Percentiles rank a stretch among this genome's conserved stretches.
These are phyloP conservation scores for Apophysomyces ossiformis DNA, from an alignment of 371 early-diverging fungal genomes.

Conservation along the genomic window DNA sequence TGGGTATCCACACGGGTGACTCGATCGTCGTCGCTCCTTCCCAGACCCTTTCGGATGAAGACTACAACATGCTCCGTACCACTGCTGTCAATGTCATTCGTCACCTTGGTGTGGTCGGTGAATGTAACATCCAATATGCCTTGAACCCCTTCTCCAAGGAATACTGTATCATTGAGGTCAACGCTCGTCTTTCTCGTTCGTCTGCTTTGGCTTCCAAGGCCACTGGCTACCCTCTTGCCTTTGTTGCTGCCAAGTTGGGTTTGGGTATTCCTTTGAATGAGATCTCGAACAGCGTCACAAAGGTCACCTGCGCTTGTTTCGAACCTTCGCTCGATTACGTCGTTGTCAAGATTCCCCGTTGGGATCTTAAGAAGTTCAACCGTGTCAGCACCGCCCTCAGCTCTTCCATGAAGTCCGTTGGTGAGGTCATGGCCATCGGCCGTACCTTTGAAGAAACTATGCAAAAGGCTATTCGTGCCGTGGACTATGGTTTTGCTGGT, in stretches of 20 bases:
- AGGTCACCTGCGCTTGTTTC: constrained; percentile 94
- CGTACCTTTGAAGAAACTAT: constrained; percentile 95
- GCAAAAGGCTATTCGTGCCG: constrained; percentile 93
- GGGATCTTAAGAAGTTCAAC: constrained; percentile 96
- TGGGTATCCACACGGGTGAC: constrained; percentile 97
- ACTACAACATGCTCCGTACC: constrained; percentile 95
- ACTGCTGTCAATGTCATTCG: constrained; percentile 85
- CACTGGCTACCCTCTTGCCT: constrained; percentile 97
- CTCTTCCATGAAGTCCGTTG: constrained; percentile 94
- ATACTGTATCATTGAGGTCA: constrained; percentile 96
- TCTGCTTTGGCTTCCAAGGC: constrained; percentile 95
- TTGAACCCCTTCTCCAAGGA: constrained; percentile 90
- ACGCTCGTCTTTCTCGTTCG: constrained; percentile 92
- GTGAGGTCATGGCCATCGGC: constrained; percentile 97
- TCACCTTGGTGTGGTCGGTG: constrained; percentile 93
- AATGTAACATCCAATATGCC: constrained; percentile 98
- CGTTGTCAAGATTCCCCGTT: constrained; percentile 95
- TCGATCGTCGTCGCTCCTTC: constrained; percentile 97
- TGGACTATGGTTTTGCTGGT: constrained; percentile 87
- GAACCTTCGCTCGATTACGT: constrained; percentile 94
- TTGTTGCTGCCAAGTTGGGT: constrained; percentile 97
- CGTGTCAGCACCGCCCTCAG: constrained; percentile 87
- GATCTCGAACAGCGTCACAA: constrained; percentile 90
- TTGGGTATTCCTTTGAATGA: constrained; percentile 90
- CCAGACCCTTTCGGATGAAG: constrained; percentile 93